Evolutionary conservation across 768 basidiomycete genomes (phyloP).

Genomic region (Lactarius trivialis): DNA sequence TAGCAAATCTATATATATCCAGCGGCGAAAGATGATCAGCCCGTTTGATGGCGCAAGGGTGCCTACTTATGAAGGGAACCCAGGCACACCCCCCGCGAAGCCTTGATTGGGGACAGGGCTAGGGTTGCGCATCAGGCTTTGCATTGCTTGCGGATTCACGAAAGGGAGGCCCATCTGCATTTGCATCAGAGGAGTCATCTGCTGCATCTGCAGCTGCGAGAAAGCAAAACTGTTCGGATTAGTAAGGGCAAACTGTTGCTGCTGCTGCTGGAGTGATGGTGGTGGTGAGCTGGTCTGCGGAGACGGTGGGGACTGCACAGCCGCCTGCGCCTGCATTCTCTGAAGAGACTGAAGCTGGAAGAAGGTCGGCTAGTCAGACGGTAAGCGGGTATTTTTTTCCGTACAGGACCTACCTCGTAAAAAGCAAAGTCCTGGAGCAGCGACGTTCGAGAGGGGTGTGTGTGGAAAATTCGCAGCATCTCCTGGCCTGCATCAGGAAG

Average conservation of each 20-base stretch:
- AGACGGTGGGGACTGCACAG: slow-evolving; percentile 30
- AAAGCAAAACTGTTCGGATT: slow-evolving; percentile 53
- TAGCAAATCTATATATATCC: slow-evolving; percentile 14
- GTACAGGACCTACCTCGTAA: slow-evolving; percentile 62
- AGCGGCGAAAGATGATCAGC: background rate
- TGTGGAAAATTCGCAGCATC: slow-evolving; percentile 92
- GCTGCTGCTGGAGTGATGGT: slow-evolving; percentile 39
- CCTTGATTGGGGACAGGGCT: slow-evolving; percentile 49
- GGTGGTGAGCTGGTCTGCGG: slow-evolving; percentile 30
- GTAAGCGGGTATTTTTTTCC: background rate
- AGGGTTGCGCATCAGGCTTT: slow-evolving; percentile 79
- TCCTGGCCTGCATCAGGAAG: slow-evolving; percentile 94
- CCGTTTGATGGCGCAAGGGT: slow-evolving; percentile 13
- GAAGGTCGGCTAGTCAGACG: slow-evolving; percentile 13
- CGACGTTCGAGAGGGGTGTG: slow-evolving; percentile 88
- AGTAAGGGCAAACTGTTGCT: slow-evolving; percentile 42
- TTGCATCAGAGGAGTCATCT: slow-evolving; percentile 58
- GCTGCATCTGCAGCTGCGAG: slow-evolving; percentile 41
- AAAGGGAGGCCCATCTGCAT: slow-evolving; percentile 50
- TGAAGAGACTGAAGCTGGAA: slow-evolving; percentile 49
- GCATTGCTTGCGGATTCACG: slow-evolving; percentile 68
- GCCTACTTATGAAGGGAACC: slow-evolving; percentile 19
- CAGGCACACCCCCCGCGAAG: slow-evolving; percentile 26
- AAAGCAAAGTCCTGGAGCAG: slow-evolving; percentile 90
- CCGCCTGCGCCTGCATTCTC: slow-evolving; percentile 55